These are phyloP conservation scores for Chenopodium berlandieri DNA, from an alignment of 148 eudicot species.

Conservation along the genomic window DNA sequence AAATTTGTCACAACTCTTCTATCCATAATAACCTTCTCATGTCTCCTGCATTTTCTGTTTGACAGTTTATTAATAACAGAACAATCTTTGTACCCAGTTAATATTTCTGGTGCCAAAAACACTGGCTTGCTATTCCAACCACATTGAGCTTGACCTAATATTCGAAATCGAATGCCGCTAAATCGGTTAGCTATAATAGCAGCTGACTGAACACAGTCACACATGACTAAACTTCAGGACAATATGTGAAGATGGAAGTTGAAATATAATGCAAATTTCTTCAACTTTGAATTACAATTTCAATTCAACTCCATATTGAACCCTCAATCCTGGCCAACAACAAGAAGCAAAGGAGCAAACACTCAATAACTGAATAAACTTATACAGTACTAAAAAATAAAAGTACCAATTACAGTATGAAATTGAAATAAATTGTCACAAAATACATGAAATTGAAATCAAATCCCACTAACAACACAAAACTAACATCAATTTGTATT, in stretches of 20 bases:
- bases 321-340: not conserved
- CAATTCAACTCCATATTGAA: not conserved
- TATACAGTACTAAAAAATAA: too few relatives aligned
- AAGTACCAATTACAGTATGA: not conserved
- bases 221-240: conserved; percentile 17
- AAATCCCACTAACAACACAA: not conserved
- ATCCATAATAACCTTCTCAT: not conserved
- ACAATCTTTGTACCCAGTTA: conserved; percentile 7
- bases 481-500: not conserved
- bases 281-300: not conserved
- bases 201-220: conserved; percentile 15
- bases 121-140: conserved; percentile 3
- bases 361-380: not conserved
- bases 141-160: not conserved
- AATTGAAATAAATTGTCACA: not conserved
- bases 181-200: not conserved
- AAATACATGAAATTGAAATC: not conserved
- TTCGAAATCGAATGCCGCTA: not conserved
- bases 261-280: not conserved
- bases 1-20: conserved; percentile 8
- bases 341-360: not conserved
- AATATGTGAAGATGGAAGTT: not conserved
- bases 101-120: conserved; percentile 4
- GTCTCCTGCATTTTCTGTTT: not conserved
- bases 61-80: not conserved